Evolutionary conservation across 352 stramenopile genomes (phyloP), one percentile per base, ranked within the genome.

Genomic region (Nothophytophthora sp.): DNA sequence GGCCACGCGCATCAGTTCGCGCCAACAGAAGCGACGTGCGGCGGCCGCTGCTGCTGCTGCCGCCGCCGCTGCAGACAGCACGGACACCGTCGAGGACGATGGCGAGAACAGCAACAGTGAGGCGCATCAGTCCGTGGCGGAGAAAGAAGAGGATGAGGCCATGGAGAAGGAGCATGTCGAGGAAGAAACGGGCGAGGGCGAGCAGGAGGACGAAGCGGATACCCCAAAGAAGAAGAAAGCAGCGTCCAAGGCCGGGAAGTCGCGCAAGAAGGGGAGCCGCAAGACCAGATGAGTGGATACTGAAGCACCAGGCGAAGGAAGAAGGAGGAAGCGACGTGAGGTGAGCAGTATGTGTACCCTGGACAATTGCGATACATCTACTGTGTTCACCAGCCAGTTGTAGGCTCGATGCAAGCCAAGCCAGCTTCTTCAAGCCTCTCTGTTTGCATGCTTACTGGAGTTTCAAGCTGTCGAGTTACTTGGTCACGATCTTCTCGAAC

Each of bases 1-100:
- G 4, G 78, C 81, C 25, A 92, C 81, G 25, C 73, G 81, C 22
- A 63, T 53, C 27, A 92, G 81, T 36, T 92, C 81, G 15, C 76
- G 81, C 19, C 78, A 90, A 50, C 66, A 80, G 35, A 89, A 88
- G 37, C 67, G 74, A 7, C 62, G 77, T 9, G 73, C 73, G 0
- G 70, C 63, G 18, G 70, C 63, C 7, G 67, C 67, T 0, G 63
- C 57, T 2, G 65, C 72, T 18, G 74, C 70, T 12, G 75, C 65
- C 3, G 68, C 33, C n/a, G 41, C 59, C 1, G 67, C 42, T 7
- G 61, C 35, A 13, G 63, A 64, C 39, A 45, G 54, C n/a, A 63
- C 58, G 38, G 60, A 37, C 5, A 72, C 42, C n/a, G 62, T 50
- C 9, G 62, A 71, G 7, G 57, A 63, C 3, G 66, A 79, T 6